These are phyloP conservation scores for Mycena sp. DNA, from an alignment of 1,284 basidiomycete genomes.

Conservation along the genomic window DNA sequence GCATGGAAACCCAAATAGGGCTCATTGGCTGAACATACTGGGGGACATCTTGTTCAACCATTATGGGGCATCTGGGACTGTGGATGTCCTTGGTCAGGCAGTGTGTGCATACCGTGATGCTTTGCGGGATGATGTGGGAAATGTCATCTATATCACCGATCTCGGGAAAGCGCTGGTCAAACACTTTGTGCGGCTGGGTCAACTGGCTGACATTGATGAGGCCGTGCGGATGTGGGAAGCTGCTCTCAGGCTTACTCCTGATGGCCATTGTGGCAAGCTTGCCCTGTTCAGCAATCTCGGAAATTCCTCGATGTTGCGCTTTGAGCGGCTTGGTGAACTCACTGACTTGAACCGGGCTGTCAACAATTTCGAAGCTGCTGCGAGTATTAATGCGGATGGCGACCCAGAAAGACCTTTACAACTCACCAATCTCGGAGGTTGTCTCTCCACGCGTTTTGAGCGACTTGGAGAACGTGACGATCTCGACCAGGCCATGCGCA, in stretches of 20 bases:
- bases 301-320: background rate
- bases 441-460: background rate
- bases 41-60: background rate
- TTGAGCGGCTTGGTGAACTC: background rate
- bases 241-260: background rate
- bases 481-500: background rate
- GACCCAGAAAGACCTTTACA: background rate
- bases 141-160: background rate
- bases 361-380: background rate
- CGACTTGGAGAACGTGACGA: background rate
- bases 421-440: slow-evolving; percentile 2
- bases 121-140: background rate
- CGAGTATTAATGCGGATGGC: background rate
- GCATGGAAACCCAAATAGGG: background rate
- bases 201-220: background rate
- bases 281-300: background rate
- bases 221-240: background rate
- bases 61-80: background rate
- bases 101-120: slow-evolving; percentile 3
- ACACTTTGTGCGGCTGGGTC: background rate
- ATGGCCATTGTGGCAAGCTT: background rate
- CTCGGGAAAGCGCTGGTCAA: background rate
- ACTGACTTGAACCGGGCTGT: background rate
- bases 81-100: background rate
- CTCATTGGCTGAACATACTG: background rate